Evolutionary conservation across 2,329 filamentous ascomycete species (phyloP).

Genomic region (Alternaria postmessia): DNA sequence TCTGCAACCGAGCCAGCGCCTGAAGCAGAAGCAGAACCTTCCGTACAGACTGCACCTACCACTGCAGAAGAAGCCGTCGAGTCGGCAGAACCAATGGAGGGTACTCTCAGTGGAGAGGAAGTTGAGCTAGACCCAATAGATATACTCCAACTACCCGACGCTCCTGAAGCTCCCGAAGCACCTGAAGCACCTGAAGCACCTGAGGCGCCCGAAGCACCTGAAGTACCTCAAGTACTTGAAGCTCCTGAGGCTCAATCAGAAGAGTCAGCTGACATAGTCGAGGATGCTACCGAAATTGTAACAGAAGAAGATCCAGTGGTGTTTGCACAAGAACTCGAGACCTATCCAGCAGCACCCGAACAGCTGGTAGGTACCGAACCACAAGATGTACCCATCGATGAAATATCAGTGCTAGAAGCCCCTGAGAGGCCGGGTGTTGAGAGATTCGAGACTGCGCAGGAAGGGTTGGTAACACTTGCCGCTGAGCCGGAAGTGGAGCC

Average conservation of each 20-base stretch:
- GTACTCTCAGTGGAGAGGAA: not conserved
- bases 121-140: slow-evolving; percentile 3
- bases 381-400: slow-evolving; percentile 10
- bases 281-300: not conserved
- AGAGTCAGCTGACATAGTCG: not conserved
- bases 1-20: not conserved
- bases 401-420: not conserved
- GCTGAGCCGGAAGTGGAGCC: not conserved
- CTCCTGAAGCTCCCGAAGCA: not conserved
- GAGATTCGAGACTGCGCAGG: not conserved
- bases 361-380: slow-evolving; percentile 13
- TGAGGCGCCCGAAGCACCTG: not conserved
- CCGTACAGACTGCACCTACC: not conserved
- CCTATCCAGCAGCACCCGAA: not conserved
- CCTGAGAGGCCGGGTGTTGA: not conserved
- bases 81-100: slow-evolving; percentile 6
- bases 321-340: not conserved
- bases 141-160: not conserved
- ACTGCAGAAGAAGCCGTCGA: not conserved
- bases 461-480: not conserved
- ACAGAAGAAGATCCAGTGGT: not conserved
- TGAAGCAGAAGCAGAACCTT: slow-evolving; percentile 2
- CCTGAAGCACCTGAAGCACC: not conserved
- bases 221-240: not conserved
- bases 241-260: slow-evolving; percentile 8